Evolutionary conservation across 2,329 filamentous ascomycete species (phyloP).

Genomic region (Beauveria asiatica): DNA sequence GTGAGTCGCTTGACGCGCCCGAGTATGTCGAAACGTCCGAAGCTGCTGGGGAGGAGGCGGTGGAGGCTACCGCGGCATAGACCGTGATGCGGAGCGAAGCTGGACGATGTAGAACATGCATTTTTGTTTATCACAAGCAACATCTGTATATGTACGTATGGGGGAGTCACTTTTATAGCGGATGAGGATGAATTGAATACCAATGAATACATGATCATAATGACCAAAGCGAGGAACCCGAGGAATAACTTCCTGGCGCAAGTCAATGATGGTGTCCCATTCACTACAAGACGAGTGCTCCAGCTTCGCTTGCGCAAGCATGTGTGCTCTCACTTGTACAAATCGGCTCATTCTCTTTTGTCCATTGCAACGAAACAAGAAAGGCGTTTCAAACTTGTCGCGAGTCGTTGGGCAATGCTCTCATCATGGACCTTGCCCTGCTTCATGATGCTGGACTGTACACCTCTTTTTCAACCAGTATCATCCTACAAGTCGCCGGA

Average conservation of each 20-base stretch:
- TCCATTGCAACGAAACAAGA: background rate
- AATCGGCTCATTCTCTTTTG: background rate
- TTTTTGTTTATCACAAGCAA: background rate
- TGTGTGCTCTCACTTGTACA: background rate
- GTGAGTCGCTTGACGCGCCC: conserved; percentile 39
- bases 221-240: background rate
- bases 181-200: background rate
- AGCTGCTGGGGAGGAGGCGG: conserved; percentile 3
- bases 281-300: background rate
- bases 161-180: background rate
- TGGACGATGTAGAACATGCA: background rate
- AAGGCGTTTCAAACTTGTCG: background rate
- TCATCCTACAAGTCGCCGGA: background rate
- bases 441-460: background rate
- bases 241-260: too few relatives aligned
- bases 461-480: background rate
- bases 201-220: background rate
- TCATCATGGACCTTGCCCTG: background rate
- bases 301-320: background rate
- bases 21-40: conserved; percentile 24
- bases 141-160: conserved; percentile 5
- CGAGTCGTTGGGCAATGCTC: background rate
- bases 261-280: background rate
- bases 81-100: background rate
- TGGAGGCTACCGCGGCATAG: background rate